Conservation (phyloP, 306 rosid species). For the Cajanus cajan region DNA sequence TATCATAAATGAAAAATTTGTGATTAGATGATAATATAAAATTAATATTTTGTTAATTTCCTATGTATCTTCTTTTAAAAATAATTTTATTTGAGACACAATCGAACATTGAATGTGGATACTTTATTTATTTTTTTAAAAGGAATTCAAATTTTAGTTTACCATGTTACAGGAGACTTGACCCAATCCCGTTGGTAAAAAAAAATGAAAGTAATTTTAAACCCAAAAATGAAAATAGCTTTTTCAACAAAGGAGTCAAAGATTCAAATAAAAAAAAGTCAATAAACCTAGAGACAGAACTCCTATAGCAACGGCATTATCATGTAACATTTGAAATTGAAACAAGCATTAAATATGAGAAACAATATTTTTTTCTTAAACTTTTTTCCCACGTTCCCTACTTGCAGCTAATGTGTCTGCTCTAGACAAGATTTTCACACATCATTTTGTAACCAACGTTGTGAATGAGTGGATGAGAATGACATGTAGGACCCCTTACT, state of each 20-base stretch:
- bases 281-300: not conserved
- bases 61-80: no score
- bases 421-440: conserved; percentile 1
- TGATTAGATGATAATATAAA: no score
- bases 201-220: no score
- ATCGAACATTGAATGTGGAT: no score
- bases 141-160: no score
- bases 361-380: not conserved
- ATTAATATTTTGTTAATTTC: no score
- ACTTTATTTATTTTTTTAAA: no score
- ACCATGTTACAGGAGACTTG: no score
- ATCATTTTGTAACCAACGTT: not conserved
- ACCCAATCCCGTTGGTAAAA: no score
- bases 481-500: conserved; percentile 37
- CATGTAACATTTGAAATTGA: conserved; percentile 29
- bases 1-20: no score
- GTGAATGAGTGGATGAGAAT: not conserved
- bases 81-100: no score
- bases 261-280: not conserved
- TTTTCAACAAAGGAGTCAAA: not conserved
- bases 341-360: not conserved
- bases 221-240: not conserved
- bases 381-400: conserved; percentile 9
- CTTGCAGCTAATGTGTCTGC: conserved; percentile 12
- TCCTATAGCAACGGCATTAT: not conserved